Evolutionary conservation across 2,329 filamentous ascomycete genomes (phyloP).

Genomic region (Tolypocladium paradoxum): DNA sequence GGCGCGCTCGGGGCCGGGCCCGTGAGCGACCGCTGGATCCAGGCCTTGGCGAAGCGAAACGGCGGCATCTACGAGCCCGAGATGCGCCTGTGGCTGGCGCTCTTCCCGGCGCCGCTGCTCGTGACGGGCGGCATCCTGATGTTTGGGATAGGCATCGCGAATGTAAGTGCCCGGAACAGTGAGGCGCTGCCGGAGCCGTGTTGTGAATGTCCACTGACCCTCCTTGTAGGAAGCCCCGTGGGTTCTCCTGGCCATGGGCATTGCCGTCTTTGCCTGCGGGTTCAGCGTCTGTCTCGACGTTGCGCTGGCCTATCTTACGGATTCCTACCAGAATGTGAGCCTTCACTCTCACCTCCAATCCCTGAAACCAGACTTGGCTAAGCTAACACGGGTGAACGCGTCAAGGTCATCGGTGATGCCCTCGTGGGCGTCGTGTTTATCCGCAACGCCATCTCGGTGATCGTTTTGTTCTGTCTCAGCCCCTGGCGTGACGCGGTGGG

Average conservation of each 20-base stretch:
- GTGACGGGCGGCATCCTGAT: constrained; percentile 19
- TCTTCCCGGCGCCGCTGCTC: constrained; percentile 16
- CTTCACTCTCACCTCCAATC: no score
- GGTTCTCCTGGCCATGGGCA: constrained; percentile 17
- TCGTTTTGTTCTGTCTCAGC: constrained; percentile 8
- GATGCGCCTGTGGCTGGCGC: constrained; percentile 30
- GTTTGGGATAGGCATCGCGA: background rate
- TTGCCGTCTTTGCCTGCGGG: constrained; percentile 11
- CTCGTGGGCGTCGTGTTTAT: constrained; percentile 12
- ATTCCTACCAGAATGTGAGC: constrained; percentile 23
- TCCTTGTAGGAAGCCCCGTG: background rate
- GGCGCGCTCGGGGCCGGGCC: constrained; percentile 25
- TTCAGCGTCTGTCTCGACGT: constrained; percentile 21
- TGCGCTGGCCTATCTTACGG: constrained; percentile 25
- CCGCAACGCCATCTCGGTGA: constrained; percentile 11
- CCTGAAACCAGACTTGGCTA: background rate
- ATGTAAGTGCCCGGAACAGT: background rate
- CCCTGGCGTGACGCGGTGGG: constrained; percentile 13
- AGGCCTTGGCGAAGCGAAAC: constrained; percentile 23
- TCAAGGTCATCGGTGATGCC: constrained; percentile 12
- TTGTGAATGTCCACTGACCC: no score
- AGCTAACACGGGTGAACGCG: background rate
- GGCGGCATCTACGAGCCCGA: constrained; percentile 31
- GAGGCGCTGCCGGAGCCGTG: background rate
- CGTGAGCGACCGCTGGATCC: constrained; percentile 24